These are phyloP conservation scores for Neurospora sp. DNA, from an alignment of 2,329 filamentous ascomycete species.

Conservation along the genomic window DNA sequence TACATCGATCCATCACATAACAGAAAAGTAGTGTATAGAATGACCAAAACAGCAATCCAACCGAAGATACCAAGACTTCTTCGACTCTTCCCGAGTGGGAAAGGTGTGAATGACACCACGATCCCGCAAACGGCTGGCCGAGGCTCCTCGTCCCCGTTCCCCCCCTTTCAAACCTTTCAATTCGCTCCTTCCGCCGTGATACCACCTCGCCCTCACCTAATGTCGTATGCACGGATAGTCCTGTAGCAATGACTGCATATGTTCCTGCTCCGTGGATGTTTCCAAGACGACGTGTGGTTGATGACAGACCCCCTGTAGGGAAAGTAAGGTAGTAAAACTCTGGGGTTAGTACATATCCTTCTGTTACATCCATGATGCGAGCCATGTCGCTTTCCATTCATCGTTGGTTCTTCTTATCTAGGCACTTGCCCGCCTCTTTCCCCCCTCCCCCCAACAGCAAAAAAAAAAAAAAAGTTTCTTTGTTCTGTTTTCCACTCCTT, in stretches of 20 bases:
- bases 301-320: not conserved
- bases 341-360: not conserved
- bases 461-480: not conserved
- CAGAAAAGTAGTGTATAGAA: not conserved
- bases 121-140: not conserved
- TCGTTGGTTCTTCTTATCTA: not conserved
- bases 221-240: not conserved
- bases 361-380: not conserved
- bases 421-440: not conserved
- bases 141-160: not conserved
- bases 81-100: not conserved
- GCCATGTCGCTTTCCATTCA: not conserved
- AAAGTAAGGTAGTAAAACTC: not conserved
- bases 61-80: not conserved
- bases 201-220: not conserved
- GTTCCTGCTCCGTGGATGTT: not conserved
- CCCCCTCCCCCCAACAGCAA: not conserved
- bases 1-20: not conserved
- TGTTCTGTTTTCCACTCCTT: not conserved
- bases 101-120: not conserved
- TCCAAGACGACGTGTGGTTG: not conserved
- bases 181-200: not conserved
- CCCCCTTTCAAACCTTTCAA: not conserved
- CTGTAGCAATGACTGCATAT: not conserved
- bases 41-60: not conserved